Evolutionary conservation across 371 early-diverging fungal genomes (phyloP), one percentile per base, ranked within the genome.

Genomic region (Chytridium lagenaria): DNA sequence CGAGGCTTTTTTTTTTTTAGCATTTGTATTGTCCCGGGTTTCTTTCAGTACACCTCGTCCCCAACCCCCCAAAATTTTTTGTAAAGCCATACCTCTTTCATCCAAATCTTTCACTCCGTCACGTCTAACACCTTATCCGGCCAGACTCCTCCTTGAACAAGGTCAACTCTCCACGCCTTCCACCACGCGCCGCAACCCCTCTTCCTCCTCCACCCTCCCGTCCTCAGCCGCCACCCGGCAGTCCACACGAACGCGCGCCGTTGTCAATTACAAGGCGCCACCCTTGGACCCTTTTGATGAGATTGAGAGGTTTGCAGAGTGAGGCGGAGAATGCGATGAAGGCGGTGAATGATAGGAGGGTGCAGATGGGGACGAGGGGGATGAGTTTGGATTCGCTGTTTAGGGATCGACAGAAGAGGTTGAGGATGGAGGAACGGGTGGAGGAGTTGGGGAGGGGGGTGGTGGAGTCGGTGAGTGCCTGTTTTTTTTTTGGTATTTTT

Each of bases 301-400:
- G 61, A 30, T 61, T 31, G 61, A 61, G 7, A 61, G 34, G 30
- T 37, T 61, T 28, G 10, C 5, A 26, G 36, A 31, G 61, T 7
- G 23, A 5, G 61, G 36, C 30, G 36, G 36, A 61, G 36, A 31
- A 34, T 34, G 36, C 19, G 55, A 16, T 10, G 23, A 7, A 55
- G 10, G 55, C 61, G 10, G 61, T 33, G 34, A 34, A 12, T 61
- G 55, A 5, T 52, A 26, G n/a, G n/a, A 26, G 26, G 12, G 61
- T 36, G 7, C 10, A 3, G 34, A 23, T 10, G 3, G 61, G 15
- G 36, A 37, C 55, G n/a, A 61, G 37, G 36, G 36, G 34, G 61
- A 34, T 61, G 7, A 33, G 34, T 7, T 33, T 61, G 31, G 61
- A 61, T 61, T 28, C 61, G 36, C 26, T 61, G 61, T 61, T 61